phyloP scores from a whole-genome alignment of 129 eudicot species.

The Saussurea involucrata region DNA sequence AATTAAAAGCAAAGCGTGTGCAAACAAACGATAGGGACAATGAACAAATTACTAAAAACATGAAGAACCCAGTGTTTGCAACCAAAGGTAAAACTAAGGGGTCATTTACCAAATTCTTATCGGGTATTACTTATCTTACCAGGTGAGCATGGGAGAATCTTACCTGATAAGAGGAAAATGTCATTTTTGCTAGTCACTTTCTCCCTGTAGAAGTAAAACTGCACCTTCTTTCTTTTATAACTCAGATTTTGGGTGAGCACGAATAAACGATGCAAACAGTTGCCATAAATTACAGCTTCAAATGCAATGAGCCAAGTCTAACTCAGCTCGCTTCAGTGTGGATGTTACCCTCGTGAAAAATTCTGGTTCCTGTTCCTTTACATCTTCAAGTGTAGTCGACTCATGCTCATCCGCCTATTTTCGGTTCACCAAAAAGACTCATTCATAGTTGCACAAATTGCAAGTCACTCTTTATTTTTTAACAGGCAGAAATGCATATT shows the following conservation, averaged over 20 bases:
- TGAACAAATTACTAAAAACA: too few species aligned
- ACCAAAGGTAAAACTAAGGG: too few species aligned
- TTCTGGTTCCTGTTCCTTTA: constrained; percentile 64
- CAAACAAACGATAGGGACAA: too few species aligned
- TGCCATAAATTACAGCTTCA: not conserved
- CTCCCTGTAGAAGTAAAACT: not conserved
- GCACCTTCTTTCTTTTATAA: not conserved
- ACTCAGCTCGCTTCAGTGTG: constrained; percentile 69
- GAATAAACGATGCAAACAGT: not conserved
- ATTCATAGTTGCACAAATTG: not conserved
- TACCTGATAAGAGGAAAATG: not conserved
- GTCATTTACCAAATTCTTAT: too few species aligned
- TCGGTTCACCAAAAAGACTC: constrained; percentile 1
- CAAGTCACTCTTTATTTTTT: not conserved
- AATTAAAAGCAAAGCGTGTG: too few species aligned
- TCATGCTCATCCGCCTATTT: constrained; percentile 91
- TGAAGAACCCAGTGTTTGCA: too few species aligned
- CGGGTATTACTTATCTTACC: too few species aligned
- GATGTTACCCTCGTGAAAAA: constrained; percentile 61
- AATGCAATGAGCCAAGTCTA: constrained; percentile 43
- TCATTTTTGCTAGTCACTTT: not conserved
- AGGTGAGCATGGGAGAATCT: too few species aligned
- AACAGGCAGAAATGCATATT: not conserved
- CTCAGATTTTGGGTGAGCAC: not conserved
- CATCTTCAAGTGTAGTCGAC: constrained; percentile 65